Evolutionary conservation across 306 rosid genomes (phyloP).

Genomic region (Glycyrrhiza uralensis): DNA sequence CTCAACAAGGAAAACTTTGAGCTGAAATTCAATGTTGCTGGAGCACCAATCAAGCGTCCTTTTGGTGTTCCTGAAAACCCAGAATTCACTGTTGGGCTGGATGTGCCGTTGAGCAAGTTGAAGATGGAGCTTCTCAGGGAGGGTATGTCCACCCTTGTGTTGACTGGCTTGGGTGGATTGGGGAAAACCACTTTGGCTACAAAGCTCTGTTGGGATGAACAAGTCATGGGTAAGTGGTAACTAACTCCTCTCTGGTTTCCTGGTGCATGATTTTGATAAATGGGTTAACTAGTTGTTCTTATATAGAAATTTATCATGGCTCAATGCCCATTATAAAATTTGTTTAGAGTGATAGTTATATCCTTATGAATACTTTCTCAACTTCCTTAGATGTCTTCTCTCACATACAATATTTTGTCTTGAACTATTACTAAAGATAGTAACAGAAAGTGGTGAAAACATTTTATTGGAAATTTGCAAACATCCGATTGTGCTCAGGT

Average conservation of each 20-base stretch:
- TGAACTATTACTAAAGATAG: neutral
- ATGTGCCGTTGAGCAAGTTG: constrained; percentile 27
- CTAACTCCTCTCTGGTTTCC: neutral
- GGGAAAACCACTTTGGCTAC: constrained; percentile 57
- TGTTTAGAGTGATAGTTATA: neutral
- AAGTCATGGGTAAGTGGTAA: constrained; percentile 32
- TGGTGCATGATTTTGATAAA: neutral
- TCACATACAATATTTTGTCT: neutral
- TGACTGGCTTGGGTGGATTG: constrained; percentile 51
- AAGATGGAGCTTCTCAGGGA: constrained; percentile 35
- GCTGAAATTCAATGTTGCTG: neutral
- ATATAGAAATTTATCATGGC: neutral
- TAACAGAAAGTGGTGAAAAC: too few species aligned
- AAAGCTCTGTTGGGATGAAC: constrained; percentile 40
- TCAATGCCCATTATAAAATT: neutral
- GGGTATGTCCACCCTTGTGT: constrained; percentile 9
- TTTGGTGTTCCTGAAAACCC: constrained; percentile 32
- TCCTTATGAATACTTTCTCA: neutral
- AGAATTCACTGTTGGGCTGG: constrained; percentile 37
- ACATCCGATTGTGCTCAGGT: neutral
- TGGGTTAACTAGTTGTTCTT: neutral
- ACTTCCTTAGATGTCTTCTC: neutral
- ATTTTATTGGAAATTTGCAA: neutral
- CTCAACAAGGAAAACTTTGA: neutral
- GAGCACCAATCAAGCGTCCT: neutral